Base-by-base conservation (phyloP, 768 basidiomycete genomes). In the Leccinellum luteum region DNA sequence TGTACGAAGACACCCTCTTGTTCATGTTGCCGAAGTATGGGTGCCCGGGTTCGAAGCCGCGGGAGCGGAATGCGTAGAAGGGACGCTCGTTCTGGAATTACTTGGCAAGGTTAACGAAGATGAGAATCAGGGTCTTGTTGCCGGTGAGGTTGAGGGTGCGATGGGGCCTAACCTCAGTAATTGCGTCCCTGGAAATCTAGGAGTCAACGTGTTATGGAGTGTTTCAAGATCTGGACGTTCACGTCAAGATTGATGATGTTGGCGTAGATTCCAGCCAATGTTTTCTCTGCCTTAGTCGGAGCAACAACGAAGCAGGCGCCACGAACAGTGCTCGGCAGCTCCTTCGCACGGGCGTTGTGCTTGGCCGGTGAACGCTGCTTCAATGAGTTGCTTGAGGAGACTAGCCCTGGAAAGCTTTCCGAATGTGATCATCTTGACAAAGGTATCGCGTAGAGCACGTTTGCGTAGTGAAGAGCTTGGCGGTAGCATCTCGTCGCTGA, bases 361-460 rank as follows among this genome's bases (percentile, higher is more conserved):
- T 38, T n/a, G 17, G 35, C 35, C 7, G n/a, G 17, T 7, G 14
- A 14, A 15, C 35, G 15, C 35, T n/a, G 35, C 17, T 38, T n/a
- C n/a, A n/a, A n/a, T 23, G 35, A 38, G 17, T 2, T n/a, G 15
- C 35, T 38, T 55, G 14, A 69, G 47, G 14, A 78, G 72, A 8
- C 69, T 66, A 7, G 75, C 61, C 2, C 72, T 69, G 12, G 77
- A 77, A 10, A 78, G 70, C 56, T 78, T 78, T 14, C 76, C 77
- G 4, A 78, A 61, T 7, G 67, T 65, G 51, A 69, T 67, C 67
- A 69, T 69, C 56, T 63, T 69, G 19, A 67, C 49, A 2, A 63
- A 64, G 13, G 67, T 64, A 6, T 68, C 67, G 2, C 70, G 61
- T 52, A 74, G 60, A 64, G 74, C 51, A 65, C 58, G 49, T 65